phyloP scores from a whole-genome alignment of 352 stramenopile genomes.

The Pythium rishiriense region DNA sequence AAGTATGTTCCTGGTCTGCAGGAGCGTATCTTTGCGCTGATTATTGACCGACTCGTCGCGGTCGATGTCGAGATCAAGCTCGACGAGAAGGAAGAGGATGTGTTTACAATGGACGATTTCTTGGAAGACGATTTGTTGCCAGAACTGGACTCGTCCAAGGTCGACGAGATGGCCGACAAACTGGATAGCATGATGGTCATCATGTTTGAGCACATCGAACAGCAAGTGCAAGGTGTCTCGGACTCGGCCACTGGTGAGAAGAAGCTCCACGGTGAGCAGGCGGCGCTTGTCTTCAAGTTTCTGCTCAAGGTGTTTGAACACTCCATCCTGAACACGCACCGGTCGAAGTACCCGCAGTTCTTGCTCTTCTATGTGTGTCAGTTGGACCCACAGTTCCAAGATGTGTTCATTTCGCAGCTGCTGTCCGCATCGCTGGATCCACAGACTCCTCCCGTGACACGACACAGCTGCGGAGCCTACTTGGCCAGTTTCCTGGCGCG shows the following conservation, averaged over 20 bases:
- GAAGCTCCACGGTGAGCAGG: conserved; percentile 42
- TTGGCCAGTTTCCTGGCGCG: conserved; percentile 95
- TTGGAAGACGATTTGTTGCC: conserved; percentile 76
- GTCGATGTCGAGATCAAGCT: conserved; percentile 91
- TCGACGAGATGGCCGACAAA: conserved; percentile 88
- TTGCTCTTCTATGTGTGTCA: conserved; percentile 89
- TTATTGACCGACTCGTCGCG: conserved; percentile 82
- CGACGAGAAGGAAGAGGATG: conserved; percentile 83
- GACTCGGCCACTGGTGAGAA: conserved; percentile 6
- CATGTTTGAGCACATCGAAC: conserved; percentile 86
- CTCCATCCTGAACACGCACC: conserved; percentile 88
- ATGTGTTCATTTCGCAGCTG: conserved; percentile 84
- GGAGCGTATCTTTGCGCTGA: conserved; percentile 81
- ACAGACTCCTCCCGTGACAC: conserved; percentile 85
- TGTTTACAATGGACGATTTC: conserved; percentile 84
- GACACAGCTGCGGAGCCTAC: conserved; percentile 94
- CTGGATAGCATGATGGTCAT: conserved; percentile 88
- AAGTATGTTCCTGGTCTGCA: conserved; percentile 67
- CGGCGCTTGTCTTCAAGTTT: conserved; percentile 68
- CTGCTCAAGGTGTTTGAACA: conserved; percentile 86
- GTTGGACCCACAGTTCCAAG: conserved; percentile 73
- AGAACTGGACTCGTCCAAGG: conserved; percentile 38
- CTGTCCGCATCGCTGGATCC: conserved; percentile 71
- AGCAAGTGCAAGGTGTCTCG: conserved; percentile 8
- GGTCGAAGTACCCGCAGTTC: conserved; percentile 93